Conservation (phyloP, 2,329 filamentous ascomycete species). For the Xylogone sp. region DNA sequence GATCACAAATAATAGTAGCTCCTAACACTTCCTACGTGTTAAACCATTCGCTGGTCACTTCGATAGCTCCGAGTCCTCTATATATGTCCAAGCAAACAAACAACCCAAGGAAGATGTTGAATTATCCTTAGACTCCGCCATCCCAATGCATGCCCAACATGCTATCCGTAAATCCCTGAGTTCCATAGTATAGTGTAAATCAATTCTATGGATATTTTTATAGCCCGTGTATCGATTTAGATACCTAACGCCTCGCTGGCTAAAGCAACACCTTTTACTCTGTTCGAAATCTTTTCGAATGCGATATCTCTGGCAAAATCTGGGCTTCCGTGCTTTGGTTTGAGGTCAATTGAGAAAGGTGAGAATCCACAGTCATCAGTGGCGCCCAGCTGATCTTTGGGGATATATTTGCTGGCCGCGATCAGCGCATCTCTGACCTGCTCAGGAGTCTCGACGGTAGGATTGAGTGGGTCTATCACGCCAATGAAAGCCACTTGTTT, state of each 20-base stretch:
- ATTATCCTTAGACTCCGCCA: too few relatives aligned
- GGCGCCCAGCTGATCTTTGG: slow-evolving; percentile 24
- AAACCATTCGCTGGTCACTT: too few relatives aligned
- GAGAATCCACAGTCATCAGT: slow-evolving; percentile 30
- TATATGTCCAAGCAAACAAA: too few relatives aligned
- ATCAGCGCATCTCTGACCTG: slow-evolving; percentile 25
- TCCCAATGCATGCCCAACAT: too few relatives aligned
- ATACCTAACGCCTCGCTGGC: slow-evolving; percentile 24
- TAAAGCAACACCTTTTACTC: slow-evolving; percentile 24
- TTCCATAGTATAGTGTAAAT: too few relatives aligned
- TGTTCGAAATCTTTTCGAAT: slow-evolving; percentile 25
- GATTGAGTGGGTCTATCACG: slow-evolving; percentile 26
- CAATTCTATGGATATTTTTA: too few relatives aligned
- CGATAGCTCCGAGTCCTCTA: too few relatives aligned
- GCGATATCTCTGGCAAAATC: slow-evolving; percentile 27
- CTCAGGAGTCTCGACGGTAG: slow-evolving; percentile 26
- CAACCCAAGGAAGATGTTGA: too few relatives aligned
- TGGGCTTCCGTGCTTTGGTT: slow-evolving; percentile 26
- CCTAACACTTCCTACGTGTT: too few relatives aligned
- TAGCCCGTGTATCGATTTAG: too few relatives aligned
- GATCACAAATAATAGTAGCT: too few relatives aligned
- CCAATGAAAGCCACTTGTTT: slow-evolving; percentile 28
- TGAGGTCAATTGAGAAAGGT: slow-evolving; percentile 27
- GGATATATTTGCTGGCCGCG: slow-evolving; percentile 24
- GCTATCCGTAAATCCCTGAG: too few relatives aligned